These are phyloP conservation scores for Ustilago cynodontis DNA, from an alignment of 1,284 basidiomycete species.

Conservation along the genomic window DNA sequence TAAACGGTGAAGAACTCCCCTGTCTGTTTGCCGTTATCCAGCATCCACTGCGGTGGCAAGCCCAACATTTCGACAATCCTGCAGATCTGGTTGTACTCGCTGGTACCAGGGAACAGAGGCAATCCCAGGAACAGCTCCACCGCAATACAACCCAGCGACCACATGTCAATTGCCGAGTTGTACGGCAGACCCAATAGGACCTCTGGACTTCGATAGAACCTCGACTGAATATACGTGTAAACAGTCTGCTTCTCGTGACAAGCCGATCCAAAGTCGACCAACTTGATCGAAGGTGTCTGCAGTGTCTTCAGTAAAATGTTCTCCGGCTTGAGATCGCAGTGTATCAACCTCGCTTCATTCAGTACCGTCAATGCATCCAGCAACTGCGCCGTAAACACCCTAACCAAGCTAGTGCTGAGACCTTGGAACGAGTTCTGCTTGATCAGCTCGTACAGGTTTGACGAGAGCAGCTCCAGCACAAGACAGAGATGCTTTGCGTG, in stretches of 20 bases:
- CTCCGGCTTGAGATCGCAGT: slow-evolving; percentile 91
- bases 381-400: slow-evolving; percentile 96
- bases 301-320: slow-evolving; percentile 72
- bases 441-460: slow-evolving; percentile 98
- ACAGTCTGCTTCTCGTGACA: slow-evolving; percentile 99
- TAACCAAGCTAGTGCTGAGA: slow-evolving; percentile 92
- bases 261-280: slow-evolving; percentile 98
- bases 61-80: slow-evolving; percentile 98
- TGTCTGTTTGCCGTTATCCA: slow-evolving; percentile 96
- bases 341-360: slow-evolving; percentile 94
- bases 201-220: slow-evolving; percentile 98
- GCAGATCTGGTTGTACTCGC: slow-evolving; percentile 98
- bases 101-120: slow-evolving; percentile 96
- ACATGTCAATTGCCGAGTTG: slow-evolving; percentile 93
- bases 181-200: slow-evolving; percentile 95
- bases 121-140: slow-evolving; percentile 97
- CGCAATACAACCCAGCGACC: slow-evolving; percentile 94
- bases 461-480: slow-evolving; percentile 96
- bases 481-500: slow-evolving; percentile 96
- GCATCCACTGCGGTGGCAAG: slow-evolving; percentile 89
- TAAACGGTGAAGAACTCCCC: slow-evolving; percentile 89
- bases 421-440: slow-evolving; percentile 99
- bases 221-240: slow-evolving; percentile 98
- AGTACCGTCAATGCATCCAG: slow-evolving; percentile 91
- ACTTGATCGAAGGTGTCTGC: slow-evolving; percentile 97